A percentile compares a stretch with the other conserved stretches of the same genome.
These are phyloP conservation scores for Ophiocordyceps sinensis DNA, from an alignment of 2,329 filamentous ascomycete species.

Conservation along the genomic window DNA sequence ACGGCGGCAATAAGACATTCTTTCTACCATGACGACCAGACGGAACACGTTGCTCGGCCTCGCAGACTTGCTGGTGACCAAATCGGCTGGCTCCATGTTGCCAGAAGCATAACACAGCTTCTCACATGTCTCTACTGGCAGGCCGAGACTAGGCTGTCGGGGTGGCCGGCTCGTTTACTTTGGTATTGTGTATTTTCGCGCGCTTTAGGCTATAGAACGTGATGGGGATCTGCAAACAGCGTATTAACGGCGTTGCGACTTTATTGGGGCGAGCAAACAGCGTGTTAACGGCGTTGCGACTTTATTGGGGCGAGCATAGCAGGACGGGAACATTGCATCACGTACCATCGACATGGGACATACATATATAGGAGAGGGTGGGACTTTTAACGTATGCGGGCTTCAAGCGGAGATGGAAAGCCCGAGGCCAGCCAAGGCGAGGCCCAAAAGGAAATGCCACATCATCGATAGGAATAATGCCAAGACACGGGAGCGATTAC, in stretches of 20 bases:
- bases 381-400: neutral
- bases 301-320: constrained; percentile 10
- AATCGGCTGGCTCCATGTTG: neutral
- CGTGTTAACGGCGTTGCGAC: constrained; percentile 22
- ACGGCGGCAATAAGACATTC: constrained; percentile 31
- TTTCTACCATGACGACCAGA: constrained; percentile 33
- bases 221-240: constrained; percentile 16
- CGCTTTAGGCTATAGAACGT: constrained; percentile 17
- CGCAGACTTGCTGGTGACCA: neutral
- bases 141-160: neutral
- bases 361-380: constrained; percentile 3
- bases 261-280: constrained; percentile 18
- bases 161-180: constrained; percentile 3
- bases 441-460: constrained; percentile 5
- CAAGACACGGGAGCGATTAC: constrained; percentile 3
- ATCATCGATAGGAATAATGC: constrained; percentile 7
- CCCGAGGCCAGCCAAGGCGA: neutral
- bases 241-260: constrained; percentile 22
- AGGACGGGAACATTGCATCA: constrained; percentile 12
- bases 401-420: neutral
- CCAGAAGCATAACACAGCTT: neutral
- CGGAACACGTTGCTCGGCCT: neutral
- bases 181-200: constrained; percentile 14
- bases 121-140: neutral
- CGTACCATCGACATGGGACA: constrained; percentile 9